phyloP scores from a whole-genome alignment of 805 yeast species.

The Candida qinlingensis region DNA sequence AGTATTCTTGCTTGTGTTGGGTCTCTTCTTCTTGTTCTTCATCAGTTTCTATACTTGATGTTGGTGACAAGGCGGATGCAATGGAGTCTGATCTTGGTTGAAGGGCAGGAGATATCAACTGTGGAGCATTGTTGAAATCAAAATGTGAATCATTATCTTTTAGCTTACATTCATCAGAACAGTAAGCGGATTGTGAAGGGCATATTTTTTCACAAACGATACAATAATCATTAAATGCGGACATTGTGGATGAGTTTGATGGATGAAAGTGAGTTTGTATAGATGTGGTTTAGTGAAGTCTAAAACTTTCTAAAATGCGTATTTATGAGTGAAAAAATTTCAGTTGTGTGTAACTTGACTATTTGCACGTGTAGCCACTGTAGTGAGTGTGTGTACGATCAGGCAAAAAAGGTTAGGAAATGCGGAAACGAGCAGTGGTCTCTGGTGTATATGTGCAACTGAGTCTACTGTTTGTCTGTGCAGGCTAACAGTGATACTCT shows the following conservation, averaged over 20 bases:
- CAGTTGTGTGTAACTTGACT: too few species aligned
- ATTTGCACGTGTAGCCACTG: too few species aligned
- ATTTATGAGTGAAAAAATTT: too few species aligned
- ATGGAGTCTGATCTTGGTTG: constrained; percentile 25
- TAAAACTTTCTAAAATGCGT: too few species aligned
- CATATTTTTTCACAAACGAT: constrained; percentile 52
- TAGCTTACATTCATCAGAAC: constrained; percentile 39
- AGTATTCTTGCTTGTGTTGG: constrained; percentile 16
- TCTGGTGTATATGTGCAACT: too few species aligned
- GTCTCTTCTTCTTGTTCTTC: constrained; percentile 6
- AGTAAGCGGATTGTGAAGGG: constrained; percentile 37
- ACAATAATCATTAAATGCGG: constrained; percentile 49
- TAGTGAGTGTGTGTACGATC: too few species aligned
- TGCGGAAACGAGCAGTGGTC: too few species aligned
- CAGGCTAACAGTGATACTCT: too few species aligned
- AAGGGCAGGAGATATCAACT: constrained; percentile 25
- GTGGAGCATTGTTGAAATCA: constrained; percentile 24
- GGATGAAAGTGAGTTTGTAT: background rate
- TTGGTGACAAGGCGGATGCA: constrained; percentile 7
- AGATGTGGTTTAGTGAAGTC: too few species aligned
- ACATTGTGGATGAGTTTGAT: constrained; percentile 9
- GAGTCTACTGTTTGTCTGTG: too few species aligned
- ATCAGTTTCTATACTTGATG: constrained; percentile 5
- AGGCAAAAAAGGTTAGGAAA: too few species aligned
- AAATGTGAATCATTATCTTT: constrained; percentile 25